phyloP scores from a whole-genome alignment of 2,329 filamentous ascomycete genomes.

The Colletotrichum spinosum region DNA sequence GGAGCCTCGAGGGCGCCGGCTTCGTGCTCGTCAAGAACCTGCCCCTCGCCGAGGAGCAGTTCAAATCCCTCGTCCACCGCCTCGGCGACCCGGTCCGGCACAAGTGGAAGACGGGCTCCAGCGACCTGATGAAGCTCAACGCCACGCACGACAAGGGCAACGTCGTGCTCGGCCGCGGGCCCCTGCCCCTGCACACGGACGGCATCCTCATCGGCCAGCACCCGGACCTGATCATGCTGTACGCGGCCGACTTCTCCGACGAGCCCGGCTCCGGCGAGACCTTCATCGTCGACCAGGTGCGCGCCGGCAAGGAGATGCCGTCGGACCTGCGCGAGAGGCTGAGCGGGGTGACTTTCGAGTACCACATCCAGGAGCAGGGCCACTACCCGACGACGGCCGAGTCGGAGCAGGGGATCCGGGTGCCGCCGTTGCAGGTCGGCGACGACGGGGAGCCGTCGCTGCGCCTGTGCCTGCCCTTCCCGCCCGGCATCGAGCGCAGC shows the following conservation, averaged over 20 bases:
- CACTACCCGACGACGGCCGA: not conserved
- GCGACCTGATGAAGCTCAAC: too few species aligned
- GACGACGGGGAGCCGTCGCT: constrained; percentile 90
- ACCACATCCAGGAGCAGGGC: not conserved
- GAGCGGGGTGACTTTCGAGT: constrained; percentile 74
- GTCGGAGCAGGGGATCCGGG: constrained; percentile 50
- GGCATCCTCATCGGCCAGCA: constrained; percentile 83
- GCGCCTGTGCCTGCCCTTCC: constrained; percentile 82
- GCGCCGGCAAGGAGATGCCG: constrained; percentile 83
- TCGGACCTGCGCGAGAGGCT: constrained; percentile 97
- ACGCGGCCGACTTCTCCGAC: constrained; percentile 95
- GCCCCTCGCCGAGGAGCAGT: too few species aligned
- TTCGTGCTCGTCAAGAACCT: too few species aligned
- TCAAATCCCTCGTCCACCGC: too few species aligned
- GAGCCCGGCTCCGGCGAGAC: constrained; percentile 92
- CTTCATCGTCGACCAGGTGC: constrained; percentile 89
- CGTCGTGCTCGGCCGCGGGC: constrained; percentile 95
- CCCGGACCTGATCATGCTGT: constrained; percentile 88
- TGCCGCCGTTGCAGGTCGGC: constrained; percentile 76
- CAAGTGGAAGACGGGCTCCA: too few species aligned
- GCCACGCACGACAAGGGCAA: constrained; percentile 78
- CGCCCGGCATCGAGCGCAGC: constrained; percentile 78
- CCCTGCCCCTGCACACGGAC: constrained; percentile 86
- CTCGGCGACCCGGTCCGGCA: too few species aligned
- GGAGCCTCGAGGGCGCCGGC: constrained; percentile 85